Percentiles rank a stretch among this genome's conserved stretches.
Conservation (phyloP, 2,329 filamentous ascomycete species). For the Arthroderma uncinatum region DNA sequence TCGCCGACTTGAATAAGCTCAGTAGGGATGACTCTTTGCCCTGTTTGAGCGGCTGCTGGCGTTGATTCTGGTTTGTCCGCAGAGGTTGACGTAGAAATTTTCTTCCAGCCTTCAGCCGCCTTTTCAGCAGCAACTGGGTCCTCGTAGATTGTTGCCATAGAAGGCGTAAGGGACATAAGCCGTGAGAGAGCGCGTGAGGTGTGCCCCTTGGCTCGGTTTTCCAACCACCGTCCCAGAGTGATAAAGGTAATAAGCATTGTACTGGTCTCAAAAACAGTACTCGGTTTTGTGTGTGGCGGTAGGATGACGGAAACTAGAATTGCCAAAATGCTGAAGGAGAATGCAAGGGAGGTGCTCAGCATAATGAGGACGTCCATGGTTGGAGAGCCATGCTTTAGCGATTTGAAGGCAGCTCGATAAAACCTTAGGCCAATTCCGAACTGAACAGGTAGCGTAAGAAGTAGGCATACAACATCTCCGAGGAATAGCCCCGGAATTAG, state of each 20-base stretch:
- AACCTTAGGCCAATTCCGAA: slow-evolving; percentile 94
- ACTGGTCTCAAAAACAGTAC: slow-evolving; percentile 91
- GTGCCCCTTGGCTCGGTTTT: slow-evolving; percentile 91
- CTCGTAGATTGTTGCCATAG: slow-evolving; percentile 91
- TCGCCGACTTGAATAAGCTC: slow-evolving; percentile 91
- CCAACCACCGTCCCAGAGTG: slow-evolving; percentile 76
- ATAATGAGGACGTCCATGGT: slow-evolving; percentile 98
- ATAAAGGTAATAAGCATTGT: slow-evolving; percentile 98
- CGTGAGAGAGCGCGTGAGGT: slow-evolving; percentile 87
- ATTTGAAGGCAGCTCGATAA: slow-evolving; percentile 88
- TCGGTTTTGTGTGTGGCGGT: slow-evolving; percentile 67
- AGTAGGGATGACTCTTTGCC: slow-evolving; percentile 79
- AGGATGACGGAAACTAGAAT: slow-evolving; percentile 72
- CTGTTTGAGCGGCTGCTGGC: slow-evolving; percentile 39
- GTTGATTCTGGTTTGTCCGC: slow-evolving; percentile 12
- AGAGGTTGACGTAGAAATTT: slow-evolving; percentile 4
- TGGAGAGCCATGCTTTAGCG: slow-evolving; percentile 75
- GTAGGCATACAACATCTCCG: slow-evolving; percentile 73
- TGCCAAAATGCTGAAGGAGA: slow-evolving; percentile 83
- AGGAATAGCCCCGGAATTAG: slow-evolving; percentile 68
- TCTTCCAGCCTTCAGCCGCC: slow-evolving; percentile 64
- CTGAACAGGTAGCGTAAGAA: slow-evolving; percentile 82
- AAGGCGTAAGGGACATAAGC: slow-evolving; percentile 90
- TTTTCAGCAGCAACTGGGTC: slow-evolving; percentile 92
- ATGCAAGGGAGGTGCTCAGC: slow-evolving; percentile 84